phyloP scores from a whole-genome alignment of 192 early-diverging fungal genomes.

The Entomortierella chlamydospora region DNA sequence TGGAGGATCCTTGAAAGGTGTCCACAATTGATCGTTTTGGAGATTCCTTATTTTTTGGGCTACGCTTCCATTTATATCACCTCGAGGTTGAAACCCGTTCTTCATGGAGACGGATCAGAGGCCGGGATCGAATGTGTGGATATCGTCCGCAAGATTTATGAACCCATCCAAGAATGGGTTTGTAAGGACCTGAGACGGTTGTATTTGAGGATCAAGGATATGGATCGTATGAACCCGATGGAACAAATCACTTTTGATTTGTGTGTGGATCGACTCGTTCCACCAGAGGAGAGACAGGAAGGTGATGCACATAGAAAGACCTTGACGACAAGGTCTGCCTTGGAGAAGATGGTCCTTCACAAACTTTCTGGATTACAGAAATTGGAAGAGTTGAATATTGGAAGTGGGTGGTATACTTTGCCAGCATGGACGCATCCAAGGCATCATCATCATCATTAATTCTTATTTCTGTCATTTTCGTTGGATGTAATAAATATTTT shows the following conservation, averaged over 20 bases:
- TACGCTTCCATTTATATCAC: constrained; percentile 1
- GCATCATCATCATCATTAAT: neutral
- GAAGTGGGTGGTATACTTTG: constrained; percentile 9
- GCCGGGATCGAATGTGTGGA: neutral
- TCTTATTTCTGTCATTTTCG: constrained; percentile 1
- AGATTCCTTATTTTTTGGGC: constrained; percentile 17
- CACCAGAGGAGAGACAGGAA: constrained; percentile 14
- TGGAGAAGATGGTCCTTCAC: constrained; percentile 33
- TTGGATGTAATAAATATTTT: neutral
- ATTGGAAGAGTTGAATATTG: constrained; percentile 27
- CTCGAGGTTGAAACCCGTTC: neutral
- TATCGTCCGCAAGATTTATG: neutral
- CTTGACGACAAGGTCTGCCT: neutral
- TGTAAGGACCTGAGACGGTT: constrained; percentile 23
- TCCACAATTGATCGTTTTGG: constrained; percentile 5
- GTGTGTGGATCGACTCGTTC: constrained; percentile 29
- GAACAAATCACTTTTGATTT: constrained; percentile 34
- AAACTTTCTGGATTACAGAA: constrained; percentile 18
- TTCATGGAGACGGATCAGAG: neutral
- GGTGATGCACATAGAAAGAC: constrained; percentile 3
- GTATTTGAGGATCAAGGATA: constrained; percentile 28
- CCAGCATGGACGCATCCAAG: neutral
- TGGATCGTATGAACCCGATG: constrained; percentile 22
- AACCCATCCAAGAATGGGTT: constrained; percentile 26
- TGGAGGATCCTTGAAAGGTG: constrained; percentile 33